phyloP scores from a whole-genome alignment of 306 rosid genomes.

The Carpinus fangiana region DNA sequence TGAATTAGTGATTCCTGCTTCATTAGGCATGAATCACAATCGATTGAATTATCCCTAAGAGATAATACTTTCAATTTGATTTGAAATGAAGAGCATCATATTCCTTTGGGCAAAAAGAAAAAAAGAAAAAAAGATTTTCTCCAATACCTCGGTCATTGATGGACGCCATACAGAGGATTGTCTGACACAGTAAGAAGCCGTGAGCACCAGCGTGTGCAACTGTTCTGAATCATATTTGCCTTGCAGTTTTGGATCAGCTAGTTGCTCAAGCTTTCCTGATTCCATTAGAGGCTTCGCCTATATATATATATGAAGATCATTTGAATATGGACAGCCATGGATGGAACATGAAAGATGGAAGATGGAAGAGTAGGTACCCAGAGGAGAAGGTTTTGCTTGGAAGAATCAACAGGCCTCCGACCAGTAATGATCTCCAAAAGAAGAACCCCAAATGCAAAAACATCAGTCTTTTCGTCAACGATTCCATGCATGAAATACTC shows the following conservation, averaged over 20 bases:
- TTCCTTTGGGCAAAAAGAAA: no score
- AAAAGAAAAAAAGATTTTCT: no score
- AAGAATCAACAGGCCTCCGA: slow-evolving; percentile 83
- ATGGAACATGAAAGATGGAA: background rate
- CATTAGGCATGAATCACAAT: no score
- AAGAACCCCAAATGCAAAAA: slow-evolving; percentile 80
- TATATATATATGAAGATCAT: background rate
- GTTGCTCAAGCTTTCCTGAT: slow-evolving; percentile 62
- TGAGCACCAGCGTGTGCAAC: slow-evolving; percentile 54
- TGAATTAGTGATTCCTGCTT: no score
- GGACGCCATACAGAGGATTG: slow-evolving; percentile 81
- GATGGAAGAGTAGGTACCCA: slow-evolving; percentile 51
- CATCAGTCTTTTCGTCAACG: slow-evolving; percentile 91
- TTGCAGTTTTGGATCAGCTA: slow-evolving; percentile 73
- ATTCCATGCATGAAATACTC: slow-evolving; percentile 94
- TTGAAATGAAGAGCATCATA: no score
- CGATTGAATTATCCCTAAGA: no score
- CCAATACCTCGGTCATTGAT: slow-evolving; percentile 68
- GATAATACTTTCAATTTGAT: no score
- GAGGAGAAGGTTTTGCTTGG: slow-evolving; percentile 74
- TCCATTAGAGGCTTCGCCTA: slow-evolving; percentile 88
- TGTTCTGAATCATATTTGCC: slow-evolving; percentile 64
- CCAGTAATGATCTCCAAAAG: slow-evolving; percentile 89
- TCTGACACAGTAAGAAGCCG: slow-evolving; percentile 86
- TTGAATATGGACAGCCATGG: background rate